A percentile compares a stretch with the other conserved stretches of the same genome.
Evolutionary conservation across 352 stramenopile species (phyloP).

Genomic region (Pythium coloratum): DNA sequence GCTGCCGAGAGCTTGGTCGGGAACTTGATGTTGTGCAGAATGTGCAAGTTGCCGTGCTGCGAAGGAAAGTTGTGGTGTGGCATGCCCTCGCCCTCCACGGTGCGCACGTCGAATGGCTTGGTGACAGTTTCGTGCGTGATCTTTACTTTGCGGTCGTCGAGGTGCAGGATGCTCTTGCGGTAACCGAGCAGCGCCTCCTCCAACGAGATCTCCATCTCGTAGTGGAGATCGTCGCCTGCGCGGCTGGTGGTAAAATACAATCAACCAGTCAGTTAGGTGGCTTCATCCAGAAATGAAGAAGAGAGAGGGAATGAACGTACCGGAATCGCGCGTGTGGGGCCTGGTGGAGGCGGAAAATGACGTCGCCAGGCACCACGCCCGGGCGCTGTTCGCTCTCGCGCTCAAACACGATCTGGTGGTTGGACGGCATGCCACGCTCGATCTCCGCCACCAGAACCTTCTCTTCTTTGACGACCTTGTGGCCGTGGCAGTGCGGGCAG

Average conservation of each 20-base stretch:
- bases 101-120: constrained; percentile 91
- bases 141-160: constrained; percentile 93
- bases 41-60: constrained; percentile 91
- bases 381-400: constrained; percentile 81
- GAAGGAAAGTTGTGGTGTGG: constrained; percentile 89
- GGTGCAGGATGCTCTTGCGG: constrained; percentile 88
- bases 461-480: constrained; percentile 83
- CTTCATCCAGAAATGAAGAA: neutral
- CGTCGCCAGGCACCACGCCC: constrained; percentile 90
- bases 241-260: constrained; percentile 45
- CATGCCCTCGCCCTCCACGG: constrained; percentile 95
- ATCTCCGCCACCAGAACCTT: constrained; percentile 80
- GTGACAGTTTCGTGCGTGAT: constrained; percentile 87
- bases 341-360: constrained; percentile 95
- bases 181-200: constrained; percentile 97
- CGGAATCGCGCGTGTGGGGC: constrained; percentile 86
- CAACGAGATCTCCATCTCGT: constrained; percentile 94
- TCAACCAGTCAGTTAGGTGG: no score
- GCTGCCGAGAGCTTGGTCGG: constrained; percentile 82
- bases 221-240: constrained; percentile 94
- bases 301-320: constrained; percentile 30
- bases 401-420: constrained; percentile 86
- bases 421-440: constrained; percentile 81
- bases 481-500: constrained; percentile 86
- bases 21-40: constrained; percentile 96